Base-by-base conservation (phyloP, 1,139 yeast genomes). In the Suhomyces choctaworum region DNA sequence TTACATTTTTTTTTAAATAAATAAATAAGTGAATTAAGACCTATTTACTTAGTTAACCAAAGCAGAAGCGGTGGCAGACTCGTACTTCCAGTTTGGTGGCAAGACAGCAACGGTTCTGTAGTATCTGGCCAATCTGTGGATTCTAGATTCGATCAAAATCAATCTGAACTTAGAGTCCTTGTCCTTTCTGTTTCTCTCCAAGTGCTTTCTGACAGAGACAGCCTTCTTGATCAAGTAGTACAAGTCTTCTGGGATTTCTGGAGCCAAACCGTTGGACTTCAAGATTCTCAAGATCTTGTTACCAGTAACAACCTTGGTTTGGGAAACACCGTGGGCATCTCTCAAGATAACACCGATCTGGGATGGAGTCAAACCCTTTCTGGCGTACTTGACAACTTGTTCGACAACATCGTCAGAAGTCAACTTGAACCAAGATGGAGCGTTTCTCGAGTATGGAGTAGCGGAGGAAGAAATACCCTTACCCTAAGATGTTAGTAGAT, bases 51-150 rank as follows among this genome's bases (percentile, higher is more conserved):
- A 90, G 84, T 90, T 90, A 69, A 94, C 98, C 77, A 94, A 83
- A 75, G 99, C 95, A 66, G 98, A 92, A 69, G 99, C 99, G 68
- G 98, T 94, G 70, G 98, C 95, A 59, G 98, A 90, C 80, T 92
- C 98, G 95, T 85, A 92, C 82, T 92, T 92, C 97, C 97, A 92
- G 92, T 86, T 89, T 71, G 98, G 97, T 64, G 98, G 97, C 69
- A 92, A 85, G 66, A 92, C 97, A 68, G 95, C 80, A 62, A 88
- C 95, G 63, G 96, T 87, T 88, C 96, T 90, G 96, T 92, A 92
- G 94, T 92, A 92, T 82, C 99, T 88, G 61, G 98, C 96, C 73
- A 92, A 87, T 85, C 99, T 92, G 95, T 92, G 99, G 80, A 92
- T 92, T 88, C 98, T 89, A 54, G 97, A 90, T 80, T 92, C 99